Evolutionary conservation across 768 basidiomycete species (phyloP).

Genomic region (Mycena capillaripes): DNA sequence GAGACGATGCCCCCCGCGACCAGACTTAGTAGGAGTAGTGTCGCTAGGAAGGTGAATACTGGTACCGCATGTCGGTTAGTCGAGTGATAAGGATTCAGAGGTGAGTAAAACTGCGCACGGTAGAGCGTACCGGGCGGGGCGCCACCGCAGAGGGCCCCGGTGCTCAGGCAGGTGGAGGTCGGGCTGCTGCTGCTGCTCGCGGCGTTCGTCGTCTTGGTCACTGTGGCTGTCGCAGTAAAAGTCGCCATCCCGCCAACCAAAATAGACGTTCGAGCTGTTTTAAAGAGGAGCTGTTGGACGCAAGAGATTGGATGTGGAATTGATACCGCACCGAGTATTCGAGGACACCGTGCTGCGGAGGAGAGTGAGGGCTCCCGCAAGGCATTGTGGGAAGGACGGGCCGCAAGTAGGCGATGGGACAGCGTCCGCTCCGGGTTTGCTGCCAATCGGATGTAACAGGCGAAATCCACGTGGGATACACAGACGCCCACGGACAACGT

Average conservation of each 20-base stretch:
- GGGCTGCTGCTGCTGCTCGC: not conserved
- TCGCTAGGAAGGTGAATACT: constrained; percentile 28
- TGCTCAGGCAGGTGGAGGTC: not conserved
- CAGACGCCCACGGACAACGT: not conserved
- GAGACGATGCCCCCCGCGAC: constrained; percentile 4
- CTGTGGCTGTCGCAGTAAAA: not conserved
- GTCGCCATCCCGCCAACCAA: too few relatives aligned
- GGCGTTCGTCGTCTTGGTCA: not conserved
- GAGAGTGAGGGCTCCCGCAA: not conserved
- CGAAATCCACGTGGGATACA: not conserved
- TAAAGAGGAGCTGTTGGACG: too few relatives aligned
- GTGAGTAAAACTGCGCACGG: not conserved
- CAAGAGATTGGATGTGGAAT: not conserved
- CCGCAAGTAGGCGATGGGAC: not conserved
- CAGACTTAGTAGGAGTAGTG: constrained; percentile 6
- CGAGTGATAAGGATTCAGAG: not conserved
- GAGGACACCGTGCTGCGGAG: constrained; percentile 10
- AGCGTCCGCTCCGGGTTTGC: not conserved
- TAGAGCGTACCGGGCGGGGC: constrained; percentile 9
- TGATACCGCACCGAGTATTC: not conserved
- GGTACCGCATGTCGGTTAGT: not conserved
- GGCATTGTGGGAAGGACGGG: not conserved
- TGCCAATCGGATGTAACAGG: not conserved
- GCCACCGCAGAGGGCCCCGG: not conserved
- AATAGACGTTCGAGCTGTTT: not conserved